phyloP scores from a whole-genome alignment of 139 green algal genomes.

The Coelastrella sp. region DNA sequence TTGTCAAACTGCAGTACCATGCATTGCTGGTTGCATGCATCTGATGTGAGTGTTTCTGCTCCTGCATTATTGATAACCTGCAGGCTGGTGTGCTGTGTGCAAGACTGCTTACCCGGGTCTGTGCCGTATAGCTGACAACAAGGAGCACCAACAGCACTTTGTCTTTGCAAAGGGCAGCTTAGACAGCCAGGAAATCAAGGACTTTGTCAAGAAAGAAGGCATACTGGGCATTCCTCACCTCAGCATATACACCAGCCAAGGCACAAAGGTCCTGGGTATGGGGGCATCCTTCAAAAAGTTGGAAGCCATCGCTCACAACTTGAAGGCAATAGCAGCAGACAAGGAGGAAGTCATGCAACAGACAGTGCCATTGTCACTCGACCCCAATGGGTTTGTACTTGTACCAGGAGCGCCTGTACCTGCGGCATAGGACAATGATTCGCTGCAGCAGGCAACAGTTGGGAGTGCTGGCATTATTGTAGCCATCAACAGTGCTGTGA shows the following conservation, averaged over 20 bases:
- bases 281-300: slow-evolving; percentile 47
- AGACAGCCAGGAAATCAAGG: slow-evolving; percentile 30
- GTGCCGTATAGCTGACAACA: slow-evolving; percentile 15
- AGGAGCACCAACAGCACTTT: slow-evolving; percentile 19
- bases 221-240: slow-evolving; percentile 44
- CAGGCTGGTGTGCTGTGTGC: slow-evolving; percentile 46
- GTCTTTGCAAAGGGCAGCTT: slow-evolving; percentile 44
- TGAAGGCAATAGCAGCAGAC: neutral
- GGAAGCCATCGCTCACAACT: slow-evolving; percentile 16
- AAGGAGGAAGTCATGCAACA: slow-evolving; percentile 4
- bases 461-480: neutral
- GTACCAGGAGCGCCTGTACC: neutral
- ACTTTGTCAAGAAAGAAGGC: slow-evolving; percentile 28
- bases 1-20: too few relatives aligned
- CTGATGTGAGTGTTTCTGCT: neutral
- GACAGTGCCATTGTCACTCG: neutral
- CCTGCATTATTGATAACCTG: too few relatives aligned
- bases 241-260: neutral
- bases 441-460: neutral
- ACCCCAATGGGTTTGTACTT: slow-evolving; percentile 16
- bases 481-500: too few relatives aligned
- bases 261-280: slow-evolving; percentile 18
- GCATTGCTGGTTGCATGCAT: too few relatives aligned
- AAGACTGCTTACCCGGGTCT: slow-evolving; percentile 35
- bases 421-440: neutral